Evolutionary conservation across 2,329 filamentous ascomycete species (phyloP), one percentile per base, ranked within the genome.

Genomic region (Penicillium sp.): DNA sequence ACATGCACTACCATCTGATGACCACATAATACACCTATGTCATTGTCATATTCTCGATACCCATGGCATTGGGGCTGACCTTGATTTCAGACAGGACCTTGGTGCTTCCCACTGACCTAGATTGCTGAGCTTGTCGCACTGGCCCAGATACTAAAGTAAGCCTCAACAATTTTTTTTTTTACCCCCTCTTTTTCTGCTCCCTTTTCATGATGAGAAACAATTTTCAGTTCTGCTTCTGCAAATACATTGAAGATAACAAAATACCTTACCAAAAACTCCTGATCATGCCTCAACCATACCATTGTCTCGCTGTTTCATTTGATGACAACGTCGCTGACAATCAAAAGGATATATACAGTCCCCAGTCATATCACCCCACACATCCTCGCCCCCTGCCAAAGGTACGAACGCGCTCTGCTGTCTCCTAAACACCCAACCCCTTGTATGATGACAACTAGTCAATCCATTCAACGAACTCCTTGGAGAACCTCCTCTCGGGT

Each of bases 161-260:
- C 52, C 44, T 20, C 13, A 29, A 42, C 2, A n/a, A 29, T 44
- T 45, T 42, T 37, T 46, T 42, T 24, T 37, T 46, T 42, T 25
- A n/a, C n/a, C n/a, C n/a, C n/a, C 6, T 50, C 46, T 42, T 15
- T 38, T 41, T 35, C 20, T 27, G 18, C 42, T 49, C 44, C 28
- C 13, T 46, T 66, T 63, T 47, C 53, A 65, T 77, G 75, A 77
- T 78, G 75, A 77, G 69, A 72, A 66, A 74, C 59, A 70, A 70
- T 75, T 73, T 72, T 77, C 79, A 81, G 79, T 81, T 81, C 79
- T 81, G 79, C 79, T 81, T 79, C 79, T 80, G 78, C 72, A 80
- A 79, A 67, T 64, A 50, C 60, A 65, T 78, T 81, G 79, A 79
- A 77, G 78, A 81, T 67, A 79, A 73, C 65, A 63, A 73, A 72